These are phyloP conservation scores for Pseudogymnoascus sp. DNA, from an alignment of 2,329 filamentous ascomycete species.

Conservation along the genomic window DNA sequence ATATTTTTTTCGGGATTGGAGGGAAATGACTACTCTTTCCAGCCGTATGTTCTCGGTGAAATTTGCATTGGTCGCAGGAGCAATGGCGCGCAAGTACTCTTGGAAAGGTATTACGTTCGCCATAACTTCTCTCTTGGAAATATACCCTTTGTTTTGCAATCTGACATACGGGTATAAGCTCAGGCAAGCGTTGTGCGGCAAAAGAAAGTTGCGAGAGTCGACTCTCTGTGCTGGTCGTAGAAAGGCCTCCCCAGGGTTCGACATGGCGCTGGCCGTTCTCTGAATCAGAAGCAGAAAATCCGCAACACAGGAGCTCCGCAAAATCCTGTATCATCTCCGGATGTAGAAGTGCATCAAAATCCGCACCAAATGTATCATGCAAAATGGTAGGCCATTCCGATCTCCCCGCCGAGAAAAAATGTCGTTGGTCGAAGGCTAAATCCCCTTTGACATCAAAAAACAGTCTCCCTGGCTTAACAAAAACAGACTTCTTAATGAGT, in stretches of 20 bases:
- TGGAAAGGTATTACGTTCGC: background rate
- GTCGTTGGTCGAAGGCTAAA: background rate
- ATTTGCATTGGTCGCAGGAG: background rate
- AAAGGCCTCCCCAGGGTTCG: background rate
- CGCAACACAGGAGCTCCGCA: background rate
- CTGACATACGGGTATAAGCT: background rate
- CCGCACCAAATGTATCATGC: background rate
- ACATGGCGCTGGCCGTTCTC: background rate
- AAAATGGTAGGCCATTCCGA: background rate
- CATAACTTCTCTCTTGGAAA: background rate
- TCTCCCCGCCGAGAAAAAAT: background rate
- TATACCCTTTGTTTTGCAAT: background rate
- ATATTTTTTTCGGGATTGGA: background rate
- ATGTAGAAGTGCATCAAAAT: background rate
- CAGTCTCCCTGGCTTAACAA: background rate
- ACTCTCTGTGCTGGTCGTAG: background rate
- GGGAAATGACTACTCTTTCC: background rate
- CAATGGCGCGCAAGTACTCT: background rate
- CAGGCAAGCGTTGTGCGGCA: background rate
- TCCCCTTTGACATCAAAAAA: background rate
- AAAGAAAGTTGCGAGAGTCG: background rate
- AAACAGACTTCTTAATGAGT: background rate
- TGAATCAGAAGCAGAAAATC: background rate
- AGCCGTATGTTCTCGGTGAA: background rate
- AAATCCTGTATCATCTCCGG: background rate